Conservation (phyloP, 257 asterid genomes). For the Primulina eburnea region DNA sequence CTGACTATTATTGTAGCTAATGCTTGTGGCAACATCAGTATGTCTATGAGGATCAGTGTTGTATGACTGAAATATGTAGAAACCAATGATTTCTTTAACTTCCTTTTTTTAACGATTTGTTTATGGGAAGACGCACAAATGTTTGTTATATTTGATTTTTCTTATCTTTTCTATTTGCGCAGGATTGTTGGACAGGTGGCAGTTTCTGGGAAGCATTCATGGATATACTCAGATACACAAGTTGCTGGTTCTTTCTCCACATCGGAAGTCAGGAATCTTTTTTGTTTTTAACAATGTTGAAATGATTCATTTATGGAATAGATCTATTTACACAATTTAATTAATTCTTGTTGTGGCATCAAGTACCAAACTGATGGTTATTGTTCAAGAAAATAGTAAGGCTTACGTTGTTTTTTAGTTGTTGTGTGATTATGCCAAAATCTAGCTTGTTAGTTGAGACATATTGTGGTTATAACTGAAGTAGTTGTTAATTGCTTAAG, state of each 20-base stretch:
- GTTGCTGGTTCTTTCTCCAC: conserved; percentile 41
- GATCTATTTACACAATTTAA: not conserved
- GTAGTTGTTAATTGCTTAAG: conserved; percentile 9
- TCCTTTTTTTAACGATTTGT: not conserved
- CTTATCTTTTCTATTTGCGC: conserved; percentile 27
- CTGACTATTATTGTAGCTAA: conserved; percentile 13
- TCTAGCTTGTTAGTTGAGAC: conserved; percentile 1
- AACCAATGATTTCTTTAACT: conserved; percentile 10
- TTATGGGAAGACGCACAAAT: not conserved
- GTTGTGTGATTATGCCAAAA: not conserved
- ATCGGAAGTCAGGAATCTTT: conserved; percentile 50
- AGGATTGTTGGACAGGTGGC: conserved; percentile 92
- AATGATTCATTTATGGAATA: conserved; percentile 2
- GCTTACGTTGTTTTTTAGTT: not conserved
- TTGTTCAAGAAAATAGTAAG: not conserved
- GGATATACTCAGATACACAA: conserved; percentile 66
- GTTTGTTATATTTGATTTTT: conserved; percentile 2
- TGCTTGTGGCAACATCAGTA: conserved; percentile 23
- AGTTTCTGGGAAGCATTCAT: conserved; percentile 83
- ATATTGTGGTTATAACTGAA: not conserved
- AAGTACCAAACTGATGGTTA: conserved; percentile 18
- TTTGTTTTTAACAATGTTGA: conserved; percentile 5
- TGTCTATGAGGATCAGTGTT: not conserved
- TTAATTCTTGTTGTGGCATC: conserved; percentile 10
- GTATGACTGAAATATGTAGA: not conserved